Conservation (phyloP, 208 protist genomes). For the Phytomonas sp. region DNA sequence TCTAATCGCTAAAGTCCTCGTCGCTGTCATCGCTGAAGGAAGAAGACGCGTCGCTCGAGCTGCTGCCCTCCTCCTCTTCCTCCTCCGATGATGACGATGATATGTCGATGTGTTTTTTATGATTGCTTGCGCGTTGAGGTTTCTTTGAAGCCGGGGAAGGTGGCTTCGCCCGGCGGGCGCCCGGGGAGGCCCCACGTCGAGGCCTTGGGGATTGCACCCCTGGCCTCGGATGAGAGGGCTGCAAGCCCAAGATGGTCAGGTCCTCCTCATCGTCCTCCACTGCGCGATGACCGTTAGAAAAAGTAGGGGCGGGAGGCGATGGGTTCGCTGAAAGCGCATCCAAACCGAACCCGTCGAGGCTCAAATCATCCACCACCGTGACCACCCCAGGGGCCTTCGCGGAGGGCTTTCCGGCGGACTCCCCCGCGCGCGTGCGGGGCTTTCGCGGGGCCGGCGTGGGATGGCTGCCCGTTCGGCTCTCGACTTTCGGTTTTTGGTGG, state of each 20-base stretch:
- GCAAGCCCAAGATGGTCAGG: constrained; percentile 21
- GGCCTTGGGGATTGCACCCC: no score
- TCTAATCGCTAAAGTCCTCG: constrained; percentile 47
- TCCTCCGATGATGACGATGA: no score
- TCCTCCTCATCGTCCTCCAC: constrained; percentile 22
- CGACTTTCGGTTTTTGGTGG: neutral
- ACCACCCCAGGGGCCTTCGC: neutral
- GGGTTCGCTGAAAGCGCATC: constrained; percentile 31
- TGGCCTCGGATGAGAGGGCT: neutral
- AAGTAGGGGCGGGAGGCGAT: neutral
- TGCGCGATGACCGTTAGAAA: constrained; percentile 1
- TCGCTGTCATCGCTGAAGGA: constrained; percentile 26
- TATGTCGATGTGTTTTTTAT: constrained; percentile 7
- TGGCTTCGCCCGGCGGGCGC: constrained; percentile 10
- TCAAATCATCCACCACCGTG: constrained; percentile 38
- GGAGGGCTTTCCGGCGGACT: constrained; percentile 1
- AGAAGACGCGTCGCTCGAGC: constrained; percentile 7
- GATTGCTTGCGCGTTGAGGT: neutral
- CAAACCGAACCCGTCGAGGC: constrained; percentile 72
- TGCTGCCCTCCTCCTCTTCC: constrained; percentile 18
- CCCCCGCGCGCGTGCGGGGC: neutral
- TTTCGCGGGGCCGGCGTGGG: neutral
- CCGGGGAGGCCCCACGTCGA: neutral
- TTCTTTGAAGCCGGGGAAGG: constrained; percentile 8
- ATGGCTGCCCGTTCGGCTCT: neutral